phyloP scores from a whole-genome alignment of 257 asterid genomes.

The Lycium ferocissimum region DNA sequence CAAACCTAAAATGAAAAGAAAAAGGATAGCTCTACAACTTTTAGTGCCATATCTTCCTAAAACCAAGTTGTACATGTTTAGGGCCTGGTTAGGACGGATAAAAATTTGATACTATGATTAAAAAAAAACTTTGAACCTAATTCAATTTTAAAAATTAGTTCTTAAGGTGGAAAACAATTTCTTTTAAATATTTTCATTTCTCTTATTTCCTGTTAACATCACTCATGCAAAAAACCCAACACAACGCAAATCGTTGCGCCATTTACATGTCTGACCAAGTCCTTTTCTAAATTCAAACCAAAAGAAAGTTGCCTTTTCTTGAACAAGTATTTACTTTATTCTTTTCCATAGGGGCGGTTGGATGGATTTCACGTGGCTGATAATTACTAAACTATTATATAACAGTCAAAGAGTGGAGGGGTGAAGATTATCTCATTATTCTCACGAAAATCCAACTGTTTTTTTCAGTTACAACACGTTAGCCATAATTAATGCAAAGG shows the following conservation, averaged over 20 bases:
- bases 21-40: no score
- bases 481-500: conserved; percentile 1
- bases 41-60: no score
- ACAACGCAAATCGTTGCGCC: background rate
- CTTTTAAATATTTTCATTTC: no score
- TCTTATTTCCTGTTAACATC: no score
- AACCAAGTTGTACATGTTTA: no score
- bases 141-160: no score
- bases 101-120: no score
- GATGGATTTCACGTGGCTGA: conserved; percentile 14
- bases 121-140: no score
- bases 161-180: no score
- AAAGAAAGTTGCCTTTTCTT: conserved; percentile 17
- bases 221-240: no score
- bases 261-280: background rate
- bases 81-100: no score
- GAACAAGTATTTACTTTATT: background rate
- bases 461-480: conserved; percentile 29
- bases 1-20: no score
- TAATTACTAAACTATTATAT: background rate
- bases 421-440: background rate
- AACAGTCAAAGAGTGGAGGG: background rate
- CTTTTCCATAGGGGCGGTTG: background rate
- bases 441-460: conserved; percentile 23
- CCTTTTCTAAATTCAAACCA: background rate